Conservation (phyloP, 148 eudicot species). For the Oxyria digyna region DNA sequence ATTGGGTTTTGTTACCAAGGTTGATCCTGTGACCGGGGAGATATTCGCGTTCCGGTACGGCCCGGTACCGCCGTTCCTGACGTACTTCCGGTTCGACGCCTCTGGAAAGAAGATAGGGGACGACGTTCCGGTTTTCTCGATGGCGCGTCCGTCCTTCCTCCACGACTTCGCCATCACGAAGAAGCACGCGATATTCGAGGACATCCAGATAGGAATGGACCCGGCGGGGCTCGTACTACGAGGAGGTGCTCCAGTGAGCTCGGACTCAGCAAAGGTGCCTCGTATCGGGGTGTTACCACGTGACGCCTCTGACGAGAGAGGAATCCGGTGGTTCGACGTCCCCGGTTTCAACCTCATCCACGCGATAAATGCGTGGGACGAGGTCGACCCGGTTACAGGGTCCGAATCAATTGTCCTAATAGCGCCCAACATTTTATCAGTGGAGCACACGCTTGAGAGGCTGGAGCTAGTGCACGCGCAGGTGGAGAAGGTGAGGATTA, state of each 20-base stretch:
- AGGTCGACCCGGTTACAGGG: constrained; percentile 5
- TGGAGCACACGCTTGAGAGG: constrained; percentile 6
- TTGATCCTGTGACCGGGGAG: constrained; percentile 9
- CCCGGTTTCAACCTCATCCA: constrained; percentile 21
- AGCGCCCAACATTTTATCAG: constrained; percentile 8
- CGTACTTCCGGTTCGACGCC: constrained; percentile 9
- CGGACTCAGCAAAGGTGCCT: constrained; percentile 8
- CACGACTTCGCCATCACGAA: constrained; percentile 26
- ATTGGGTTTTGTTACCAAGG: too few relatives aligned
- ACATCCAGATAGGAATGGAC: constrained; percentile 15
- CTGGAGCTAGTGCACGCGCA: constrained; percentile 9
- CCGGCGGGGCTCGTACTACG: constrained; percentile 4
- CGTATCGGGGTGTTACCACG: constrained; percentile 23
- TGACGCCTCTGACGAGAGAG: constrained; percentile 12
- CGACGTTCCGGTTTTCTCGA: constrained; percentile 15
- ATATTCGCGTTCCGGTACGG: constrained; percentile 10
- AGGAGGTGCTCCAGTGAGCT: constrained; percentile 9
- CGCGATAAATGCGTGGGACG: constrained; percentile 27
- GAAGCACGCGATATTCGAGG: constrained; percentile 15
- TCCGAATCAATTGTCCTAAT: constrained; percentile 1
- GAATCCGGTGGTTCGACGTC: constrained; percentile 17
- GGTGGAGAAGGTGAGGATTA: constrained; percentile 13
- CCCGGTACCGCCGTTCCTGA: constrained; percentile 10
- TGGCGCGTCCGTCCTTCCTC: constrained; percentile 12
- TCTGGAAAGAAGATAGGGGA: constrained; percentile 1